These are phyloP conservation scores for Oryza meridionalis DNA, from an alignment of 176 grass and related monocot species.

Conservation along the genomic window DNA sequence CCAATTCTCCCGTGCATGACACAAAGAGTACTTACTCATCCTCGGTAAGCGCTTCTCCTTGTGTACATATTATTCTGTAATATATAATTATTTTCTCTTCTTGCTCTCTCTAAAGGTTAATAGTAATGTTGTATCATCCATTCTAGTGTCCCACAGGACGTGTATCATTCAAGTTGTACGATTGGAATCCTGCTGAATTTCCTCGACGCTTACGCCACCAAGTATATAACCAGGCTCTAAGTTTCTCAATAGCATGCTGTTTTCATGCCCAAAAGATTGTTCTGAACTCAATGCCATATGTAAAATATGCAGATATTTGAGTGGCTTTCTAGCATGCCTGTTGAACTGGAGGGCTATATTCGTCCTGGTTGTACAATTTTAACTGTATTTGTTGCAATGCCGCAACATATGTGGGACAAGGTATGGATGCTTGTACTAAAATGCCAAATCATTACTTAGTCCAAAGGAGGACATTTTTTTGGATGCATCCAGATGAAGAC, in stretches of 20 bases:
- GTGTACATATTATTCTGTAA: constrained; percentile 27
- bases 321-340: constrained; percentile 94
- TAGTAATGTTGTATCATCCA: constrained; percentile 51
- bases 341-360: constrained; percentile 99
- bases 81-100: constrained; percentile 19
- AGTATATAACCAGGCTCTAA: constrained; percentile 55
- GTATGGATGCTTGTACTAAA: constrained; percentile 47
- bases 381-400: constrained; percentile 95
- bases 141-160: constrained; percentile 96
- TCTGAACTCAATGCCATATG: constrained; percentile 33
- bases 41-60: constrained; percentile 52
- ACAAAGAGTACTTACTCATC: constrained; percentile 82
- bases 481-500: background rate
- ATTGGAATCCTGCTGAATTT: constrained; percentile 99
- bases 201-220: constrained; percentile 88
- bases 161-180: constrained; percentile 97
- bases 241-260: constrained; percentile 29
- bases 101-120: constrained; percentile 23
- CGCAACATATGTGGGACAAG: constrained; percentile 95
- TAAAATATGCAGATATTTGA: constrained; percentile 81
- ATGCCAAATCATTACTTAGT: background rate
- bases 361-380: constrained; percentile 97
- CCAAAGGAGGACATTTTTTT: background rate
- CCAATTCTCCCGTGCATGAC: constrained; percentile 60
- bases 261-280: constrained; percentile 1